These are phyloP conservation scores for Colletotrichum echinochloae DNA, from an alignment of 2,329 filamentous ascomycete genomes.

Conservation along the genomic window DNA sequence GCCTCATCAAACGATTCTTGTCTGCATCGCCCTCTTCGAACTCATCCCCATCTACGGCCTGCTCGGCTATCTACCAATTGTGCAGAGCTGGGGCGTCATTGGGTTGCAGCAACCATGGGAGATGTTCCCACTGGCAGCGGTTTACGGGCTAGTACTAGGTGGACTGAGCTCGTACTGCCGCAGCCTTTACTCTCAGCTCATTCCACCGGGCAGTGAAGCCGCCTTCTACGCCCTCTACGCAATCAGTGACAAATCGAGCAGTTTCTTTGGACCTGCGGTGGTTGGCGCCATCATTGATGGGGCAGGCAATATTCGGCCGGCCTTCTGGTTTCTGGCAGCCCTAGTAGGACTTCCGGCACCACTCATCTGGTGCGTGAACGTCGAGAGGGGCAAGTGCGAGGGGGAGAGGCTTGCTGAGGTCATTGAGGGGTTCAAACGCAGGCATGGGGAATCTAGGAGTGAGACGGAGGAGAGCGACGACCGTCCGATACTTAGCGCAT, in stretches of 20 bases:
- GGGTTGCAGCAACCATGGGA: slow-evolving; percentile 97
- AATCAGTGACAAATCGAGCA: slow-evolving; percentile 79
- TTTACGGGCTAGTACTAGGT: slow-evolving; percentile 95
- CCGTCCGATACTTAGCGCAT: slow-evolving; percentile 50
- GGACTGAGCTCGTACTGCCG: slow-evolving; percentile 93
- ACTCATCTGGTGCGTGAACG: slow-evolving; percentile 86
- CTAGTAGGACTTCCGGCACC: slow-evolving; percentile 89
- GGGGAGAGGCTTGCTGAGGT: slow-evolving; percentile 72
- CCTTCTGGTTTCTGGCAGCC: slow-evolving; percentile 90
- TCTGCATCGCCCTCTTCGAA: slow-evolving; percentile 92
- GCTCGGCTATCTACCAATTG: slow-evolving; percentile 84
- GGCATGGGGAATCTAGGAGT: slow-evolving; percentile 39
- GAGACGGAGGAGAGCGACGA: slow-evolving; percentile 50
- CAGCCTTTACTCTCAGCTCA: slow-evolving; percentile 91
- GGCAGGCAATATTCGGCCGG: slow-evolving; percentile 82
- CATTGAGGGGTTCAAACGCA: slow-evolving; percentile 63
- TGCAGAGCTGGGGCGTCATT: slow-evolving; percentile 78
- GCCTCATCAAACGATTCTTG: slow-evolving; percentile 89
- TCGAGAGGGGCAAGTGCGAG: slow-evolving; percentile 80
- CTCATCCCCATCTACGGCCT: slow-evolving; percentile 93
- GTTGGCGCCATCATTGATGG: slow-evolving; percentile 92
- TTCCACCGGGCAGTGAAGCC: slow-evolving; percentile 93
- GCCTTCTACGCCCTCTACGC: slow-evolving; percentile 95
- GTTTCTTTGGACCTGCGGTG: slow-evolving; percentile 92
- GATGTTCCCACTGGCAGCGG: slow-evolving; percentile 91